These are phyloP conservation scores for Phytopythium montanum DNA, from an alignment of 352 stramenopile species.

Conservation along the genomic window DNA sequence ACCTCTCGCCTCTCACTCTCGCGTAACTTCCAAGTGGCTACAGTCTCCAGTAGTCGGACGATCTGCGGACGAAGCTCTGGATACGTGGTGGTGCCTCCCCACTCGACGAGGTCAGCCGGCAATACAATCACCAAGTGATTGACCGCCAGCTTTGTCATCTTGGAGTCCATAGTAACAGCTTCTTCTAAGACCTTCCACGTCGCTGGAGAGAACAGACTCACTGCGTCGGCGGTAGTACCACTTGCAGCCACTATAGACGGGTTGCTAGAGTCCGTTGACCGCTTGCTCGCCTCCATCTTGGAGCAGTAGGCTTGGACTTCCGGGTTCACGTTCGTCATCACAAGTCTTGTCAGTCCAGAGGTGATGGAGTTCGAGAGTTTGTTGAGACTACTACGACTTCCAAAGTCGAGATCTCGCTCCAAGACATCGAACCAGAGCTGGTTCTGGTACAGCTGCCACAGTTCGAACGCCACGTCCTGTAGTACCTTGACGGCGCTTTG, in stretches of 20 bases:
- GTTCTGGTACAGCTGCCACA: slow-evolving; percentile 81
- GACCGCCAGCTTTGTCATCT: slow-evolving; percentile 9
- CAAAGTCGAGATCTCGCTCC: slow-evolving; percentile 49
- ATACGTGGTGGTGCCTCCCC: slow-evolving; percentile 25
- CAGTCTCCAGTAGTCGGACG: slow-evolving; percentile 51
- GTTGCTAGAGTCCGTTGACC: not conserved
- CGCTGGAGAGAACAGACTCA: slow-evolving; percentile 45
- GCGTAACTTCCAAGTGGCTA: slow-evolving; percentile 64
- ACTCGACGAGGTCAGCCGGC: slow-evolving; percentile 42
- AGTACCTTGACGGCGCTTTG: slow-evolving; percentile 23
- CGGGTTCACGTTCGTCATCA: slow-evolving; percentile 56
- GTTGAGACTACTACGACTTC: slow-evolving; percentile 42
- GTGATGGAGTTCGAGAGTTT: slow-evolving; percentile 47
- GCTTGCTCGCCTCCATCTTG: not conserved
- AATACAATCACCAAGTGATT: slow-evolving; percentile 57
- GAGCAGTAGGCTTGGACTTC: slow-evolving; percentile 33
- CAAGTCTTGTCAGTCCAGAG: slow-evolving; percentile 44
- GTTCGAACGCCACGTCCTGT: slow-evolving; percentile 41
- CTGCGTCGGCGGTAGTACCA: not conserved
- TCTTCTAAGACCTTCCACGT: slow-evolving; percentile 69
- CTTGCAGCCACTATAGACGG: not conserved
- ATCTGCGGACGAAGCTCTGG: slow-evolving; percentile 40
- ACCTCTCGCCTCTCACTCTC: slow-evolving; percentile 28
- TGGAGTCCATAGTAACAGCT: slow-evolving; percentile 13
- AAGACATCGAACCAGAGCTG: slow-evolving; percentile 66